These are phyloP conservation scores for Aphanocladium album DNA, from an alignment of 2,329 filamentous ascomycete genomes.

Conservation along the genomic window DNA sequence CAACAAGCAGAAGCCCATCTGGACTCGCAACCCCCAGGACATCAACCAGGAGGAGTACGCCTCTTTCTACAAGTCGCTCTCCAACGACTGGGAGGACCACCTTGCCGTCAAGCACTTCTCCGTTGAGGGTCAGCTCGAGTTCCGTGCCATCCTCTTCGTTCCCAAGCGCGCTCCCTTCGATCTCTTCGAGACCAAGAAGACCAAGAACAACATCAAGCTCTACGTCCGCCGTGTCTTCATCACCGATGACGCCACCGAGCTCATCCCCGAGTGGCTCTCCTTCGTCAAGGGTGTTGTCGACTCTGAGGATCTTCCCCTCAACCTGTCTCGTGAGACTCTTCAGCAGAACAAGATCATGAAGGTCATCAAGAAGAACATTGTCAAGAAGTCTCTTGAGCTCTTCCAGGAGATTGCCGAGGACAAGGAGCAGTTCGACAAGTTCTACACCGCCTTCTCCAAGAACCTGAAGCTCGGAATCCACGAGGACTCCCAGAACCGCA, in stretches of 20 bases:
- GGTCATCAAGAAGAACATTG: slow-evolving; percentile 99
- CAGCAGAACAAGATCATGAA: slow-evolving; percentile 99
- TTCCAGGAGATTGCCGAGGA: slow-evolving; percentile 99
- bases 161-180: slow-evolving; percentile 99
- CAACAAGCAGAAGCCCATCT: slow-evolving; percentile 99
- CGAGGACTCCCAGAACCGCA: slow-evolving; percentile 98
- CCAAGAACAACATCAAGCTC: slow-evolving; percentile 99
- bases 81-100: slow-evolving; percentile 99
- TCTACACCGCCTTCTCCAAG: slow-evolving; percentile 99
- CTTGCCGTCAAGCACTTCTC: slow-evolving; percentile 99
- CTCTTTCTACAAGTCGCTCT: slow-evolving; percentile 99
- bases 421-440: slow-evolving; percentile 99
- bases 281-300: slow-evolving; percentile 99
- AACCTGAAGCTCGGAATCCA: slow-evolving; percentile 99
- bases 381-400: slow-evolving; percentile 99
- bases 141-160: slow-evolving; percentile 98
- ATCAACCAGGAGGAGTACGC: slow-evolving; percentile 96
- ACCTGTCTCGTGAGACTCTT: slow-evolving; percentile 98
- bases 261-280: slow-evolving; percentile 98
- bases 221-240: slow-evolving; percentile 99
- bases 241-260: slow-evolving; percentile 97
- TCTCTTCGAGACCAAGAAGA: slow-evolving; percentile 99
- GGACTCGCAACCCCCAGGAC: slow-evolving; percentile 95
- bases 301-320: slow-evolving; percentile 98
- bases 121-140: slow-evolving; percentile 99